These are phyloP conservation scores for Chaetoceros muelleri DNA, from an alignment of 108 stramenopile species.

Conservation along the genomic window DNA sequence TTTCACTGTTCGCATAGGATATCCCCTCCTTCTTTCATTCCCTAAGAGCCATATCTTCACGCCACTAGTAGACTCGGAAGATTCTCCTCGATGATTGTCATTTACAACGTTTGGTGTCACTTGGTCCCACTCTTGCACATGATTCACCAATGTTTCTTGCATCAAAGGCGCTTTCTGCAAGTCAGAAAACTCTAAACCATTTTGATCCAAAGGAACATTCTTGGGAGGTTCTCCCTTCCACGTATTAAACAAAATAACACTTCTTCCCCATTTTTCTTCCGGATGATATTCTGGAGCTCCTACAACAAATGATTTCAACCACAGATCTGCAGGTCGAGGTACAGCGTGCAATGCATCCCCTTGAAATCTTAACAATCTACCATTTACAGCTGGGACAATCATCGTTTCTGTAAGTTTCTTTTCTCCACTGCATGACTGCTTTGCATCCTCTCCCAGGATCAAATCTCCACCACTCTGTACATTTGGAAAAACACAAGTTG, in stretches of 20 bases:
- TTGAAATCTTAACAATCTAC: constrained; percentile 57
- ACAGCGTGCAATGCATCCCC: constrained; percentile 65
- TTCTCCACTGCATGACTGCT: constrained; percentile 8
- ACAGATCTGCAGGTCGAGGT: constrained; percentile 57
- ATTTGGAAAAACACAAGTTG: constrained; percentile 54
- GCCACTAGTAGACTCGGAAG: constrained; percentile 16
- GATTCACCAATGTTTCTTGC: background rate
- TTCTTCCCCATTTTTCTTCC: constrained; percentile 46
- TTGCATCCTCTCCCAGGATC: constrained; percentile 4
- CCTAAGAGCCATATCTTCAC: constrained; percentile 71
- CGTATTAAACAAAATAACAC: constrained; percentile 70
- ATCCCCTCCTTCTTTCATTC: constrained; percentile 37
- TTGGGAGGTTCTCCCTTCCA: constrained; percentile 54
- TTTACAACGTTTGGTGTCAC: background rate
- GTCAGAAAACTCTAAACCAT: too few species aligned
- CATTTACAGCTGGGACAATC: constrained; percentile 47
- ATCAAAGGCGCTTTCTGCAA: background rate
- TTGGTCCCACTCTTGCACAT: constrained; percentile 12
- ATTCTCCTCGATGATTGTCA: background rate
- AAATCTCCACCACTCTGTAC: constrained; percentile 45
- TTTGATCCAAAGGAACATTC: too few species aligned
- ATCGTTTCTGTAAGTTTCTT: constrained; percentile 25
- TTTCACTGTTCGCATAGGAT: constrained; percentile 39
- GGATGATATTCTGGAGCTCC: constrained; percentile 34
- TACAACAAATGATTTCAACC: constrained; percentile 49